Evolutionary conservation across 345 rosid genomes (phyloP), one percentile per base, ranked within the genome.

Genomic region (Corymbia maculata): DNA sequence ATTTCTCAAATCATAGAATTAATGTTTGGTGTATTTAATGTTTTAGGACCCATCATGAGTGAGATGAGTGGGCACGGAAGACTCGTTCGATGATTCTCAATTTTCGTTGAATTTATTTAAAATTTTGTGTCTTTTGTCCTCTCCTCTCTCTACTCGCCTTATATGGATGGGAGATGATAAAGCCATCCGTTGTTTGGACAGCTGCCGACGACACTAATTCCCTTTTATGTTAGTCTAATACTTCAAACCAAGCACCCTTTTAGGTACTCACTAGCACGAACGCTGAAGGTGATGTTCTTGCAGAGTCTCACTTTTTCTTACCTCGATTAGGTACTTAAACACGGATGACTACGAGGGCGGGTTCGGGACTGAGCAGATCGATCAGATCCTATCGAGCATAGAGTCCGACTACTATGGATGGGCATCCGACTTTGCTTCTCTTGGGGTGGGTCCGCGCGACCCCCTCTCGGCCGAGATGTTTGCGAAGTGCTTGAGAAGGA

Each of bases 301-400:
- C 22, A 12, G 9, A 9, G 36, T 85, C 53, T 26, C 50, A 30
- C 53, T 85, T 50, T 50, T 85, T 44, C 28, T 15, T 28, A 32
- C 55, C 24, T 52, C 28, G n/a, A 1, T 32, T 32, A 89, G 89
- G 88, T 85, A 70, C 51, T 55, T 85, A 53, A 85, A 89, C 86
- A 52, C 85, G 13, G 86, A 49, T 2, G 64, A 44, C 26, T 87
- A 66, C 22, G 86, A 89, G 66, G 91, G 91, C 36, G 89, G 91
- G 49, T 89, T 87, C 21, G 89, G 17, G 14, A 30, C 42, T 5
- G 9, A 87, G 3, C 79, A 85, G 42, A 47, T 89, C 7, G 88
- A 87, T 87, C 79, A 89, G 16, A 52, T 89, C 36, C 30, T 89
- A 36, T 61, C 79, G 32, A 85, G 36, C 86, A 68, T 89, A 45